These are phyloP conservation scores for Mycosphaerella sp. DNA, from an alignment of 2,329 filamentous ascomycete genomes.

Conservation along the genomic window DNA sequence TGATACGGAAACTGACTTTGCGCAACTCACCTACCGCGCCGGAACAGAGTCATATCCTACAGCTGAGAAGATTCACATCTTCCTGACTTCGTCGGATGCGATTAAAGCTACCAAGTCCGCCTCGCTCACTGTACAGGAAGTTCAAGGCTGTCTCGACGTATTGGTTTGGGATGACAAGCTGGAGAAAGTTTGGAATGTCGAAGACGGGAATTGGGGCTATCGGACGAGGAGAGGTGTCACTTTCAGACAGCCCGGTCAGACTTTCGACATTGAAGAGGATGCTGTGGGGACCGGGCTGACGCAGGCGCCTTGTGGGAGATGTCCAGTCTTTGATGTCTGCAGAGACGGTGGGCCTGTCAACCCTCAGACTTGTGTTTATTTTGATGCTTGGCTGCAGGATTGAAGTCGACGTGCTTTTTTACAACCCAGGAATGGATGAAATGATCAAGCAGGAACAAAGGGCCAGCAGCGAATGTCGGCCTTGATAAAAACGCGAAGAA, in stretches of 20 bases:
- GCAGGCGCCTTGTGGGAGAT: constrained; percentile 83
- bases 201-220: constrained; percentile 44
- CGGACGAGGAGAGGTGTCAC: constrained; percentile 37
- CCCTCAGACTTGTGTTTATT: constrained; percentile 86
- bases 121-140: constrained; percentile 57
- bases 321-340: constrained; percentile 89
- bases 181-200: constrained; percentile 47
- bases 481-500: too few relatives aligned
- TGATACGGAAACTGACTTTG: constrained; percentile 20
- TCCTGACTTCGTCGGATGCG: constrained; percentile 62
- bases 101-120: constrained; percentile 59
- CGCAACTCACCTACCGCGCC: constrained; percentile 29
- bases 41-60: constrained; percentile 65
- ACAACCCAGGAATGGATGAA: too few relatives aligned
- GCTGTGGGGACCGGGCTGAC: constrained; percentile 67
- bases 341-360: constrained; percentile 86
- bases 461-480: too few relatives aligned
- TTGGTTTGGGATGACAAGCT: constrained; percentile 82
- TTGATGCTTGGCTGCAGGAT: constrained; percentile 67
- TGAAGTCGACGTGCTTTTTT: neutral
- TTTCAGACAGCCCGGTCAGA: constrained; percentile 23
- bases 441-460: too few relatives aligned
- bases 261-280: constrained; percentile 35
- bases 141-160: constrained; percentile 80
- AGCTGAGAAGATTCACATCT: constrained; percentile 66